Evolutionary conservation across 345 rosid genomes (phyloP), one percentile per base, ranked within the genome.

Genomic region (Linum tenue): DNA sequence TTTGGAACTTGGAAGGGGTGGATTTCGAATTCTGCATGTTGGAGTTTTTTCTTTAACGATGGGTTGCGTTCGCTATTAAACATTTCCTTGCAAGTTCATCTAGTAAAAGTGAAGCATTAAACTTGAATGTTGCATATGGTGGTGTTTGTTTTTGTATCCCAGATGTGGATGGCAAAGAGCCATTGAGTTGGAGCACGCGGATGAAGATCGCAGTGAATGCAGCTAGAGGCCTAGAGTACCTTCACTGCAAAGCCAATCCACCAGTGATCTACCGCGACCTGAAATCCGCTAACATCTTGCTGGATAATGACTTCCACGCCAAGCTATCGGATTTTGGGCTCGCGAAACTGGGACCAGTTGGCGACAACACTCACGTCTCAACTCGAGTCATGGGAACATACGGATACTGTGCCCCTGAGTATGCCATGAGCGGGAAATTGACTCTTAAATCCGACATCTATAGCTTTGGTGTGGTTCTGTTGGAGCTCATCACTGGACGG

Each of bases 341-440:
- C 2, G 60, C 60, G 37, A 57, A 57, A 37, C 38, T 57, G 37
- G 60, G 60, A 17, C 60, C 60, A 5, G 22, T 17, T 1, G 60
- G 60, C 14, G 60, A 57, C 5, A 57, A 57, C 60, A 57, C 60
- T 17, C 60, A 57, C 12, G 60, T 57, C 11, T 57, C 60, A 31
- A 57, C 60, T 17, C 5, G 60, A 9, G 60, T 57, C 22, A 57
- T 57, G 37, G 38, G 60, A 5, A 57, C 60, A 7, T 57, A 57
- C 9, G 60, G 60, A n/a, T 57, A 57, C 37, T 57, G 60, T 57
- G 60, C 60, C 38, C 60, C 60, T 2, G 38, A 57, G 60, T 57
- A 57, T 57, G 60, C 60, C 36, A 57, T 57, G 60, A 57, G 37
- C 11, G 60, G 60, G 35, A 57, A 57, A 57, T 57, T 57, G 60